Conservation (phyloP, 75 land plant genomes). For the Sequoia sempervirens region DNA sequence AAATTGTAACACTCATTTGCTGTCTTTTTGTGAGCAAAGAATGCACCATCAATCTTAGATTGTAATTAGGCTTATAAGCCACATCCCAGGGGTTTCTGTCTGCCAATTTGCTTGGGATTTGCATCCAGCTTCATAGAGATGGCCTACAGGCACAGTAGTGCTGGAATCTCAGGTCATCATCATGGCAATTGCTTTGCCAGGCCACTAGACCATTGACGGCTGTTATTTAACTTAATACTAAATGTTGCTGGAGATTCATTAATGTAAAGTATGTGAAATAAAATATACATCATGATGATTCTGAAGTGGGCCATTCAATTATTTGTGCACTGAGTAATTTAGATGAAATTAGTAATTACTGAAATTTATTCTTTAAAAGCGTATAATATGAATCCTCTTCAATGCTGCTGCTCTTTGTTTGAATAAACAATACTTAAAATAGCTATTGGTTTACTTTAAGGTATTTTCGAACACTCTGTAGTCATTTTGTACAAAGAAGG, state of each 20-base stretch:
- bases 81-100: neutral
- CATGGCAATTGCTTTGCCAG: neutral
- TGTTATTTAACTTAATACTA: neutral
- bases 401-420: neutral
- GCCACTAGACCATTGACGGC: neutral
- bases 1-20: neutral
- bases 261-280: neutral
- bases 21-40: neutral
- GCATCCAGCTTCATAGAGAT: neutral
- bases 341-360: neutral
- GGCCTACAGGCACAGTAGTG: neutral
- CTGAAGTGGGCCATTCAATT: neutral
- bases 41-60: neutral
- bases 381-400: neutral
- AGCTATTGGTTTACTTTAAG: neutral
- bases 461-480: neutral
- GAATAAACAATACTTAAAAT: neutral
- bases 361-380: neutral
- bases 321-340: neutral
- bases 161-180: neutral
- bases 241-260: neutral
- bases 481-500: neutral
- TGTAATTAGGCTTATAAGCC: neutral
- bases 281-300: neutral
- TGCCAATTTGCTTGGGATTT: neutral